Percentiles rank a stretch among this genome's conserved stretches.
These are phyloP conservation scores for Endocalyx cinctus DNA, from an alignment of 2,329 filamentous ascomycete genomes.

Conservation along the genomic window DNA sequence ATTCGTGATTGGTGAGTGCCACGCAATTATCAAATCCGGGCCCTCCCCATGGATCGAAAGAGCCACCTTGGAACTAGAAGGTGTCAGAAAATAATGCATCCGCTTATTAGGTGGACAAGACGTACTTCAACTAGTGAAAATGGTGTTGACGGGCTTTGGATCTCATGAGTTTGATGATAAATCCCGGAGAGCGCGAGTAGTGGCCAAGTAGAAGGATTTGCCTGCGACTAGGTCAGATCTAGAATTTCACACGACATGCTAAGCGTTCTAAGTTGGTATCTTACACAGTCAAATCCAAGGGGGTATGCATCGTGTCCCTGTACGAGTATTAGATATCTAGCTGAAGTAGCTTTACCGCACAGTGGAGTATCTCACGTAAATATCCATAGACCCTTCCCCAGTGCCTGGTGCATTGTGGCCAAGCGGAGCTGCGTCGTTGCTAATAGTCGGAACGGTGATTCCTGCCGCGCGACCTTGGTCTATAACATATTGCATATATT, in stretches of 20 bases:
- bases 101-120: not conserved
- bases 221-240: too few species aligned
- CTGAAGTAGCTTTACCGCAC: too few species aligned
- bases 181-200: slow-evolving; percentile 57
- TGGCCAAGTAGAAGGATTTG: too few species aligned
- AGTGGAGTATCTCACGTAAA: too few species aligned
- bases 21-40: slow-evolving; percentile 61
- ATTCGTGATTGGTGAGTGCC: slow-evolving; percentile 64
- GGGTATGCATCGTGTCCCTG: slow-evolving; percentile 39
- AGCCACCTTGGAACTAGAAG: slow-evolving; percentile 57
- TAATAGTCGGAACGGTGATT: slow-evolving; percentile 70
- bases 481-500: slow-evolving; percentile 67
- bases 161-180: slow-evolving; percentile 48
- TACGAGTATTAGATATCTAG: too few species aligned
- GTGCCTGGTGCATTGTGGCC: slow-evolving; percentile 63
- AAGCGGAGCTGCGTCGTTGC: slow-evolving; percentile 61
- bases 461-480: slow-evolving; percentile 64
- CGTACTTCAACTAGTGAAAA: slow-evolving; percentile 37
- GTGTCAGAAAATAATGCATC: not conserved
- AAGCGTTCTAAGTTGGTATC: too few species aligned
- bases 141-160: slow-evolving; percentile 61
- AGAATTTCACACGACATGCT: too few species aligned
- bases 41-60: slow-evolving; percentile 73
- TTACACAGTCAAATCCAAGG: slow-evolving; percentile 42
- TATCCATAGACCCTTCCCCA: slow-evolving; percentile 39